Conservation (phyloP, 2,329 filamentous ascomycete species). For the Pestalotiopsis fici region DNA sequence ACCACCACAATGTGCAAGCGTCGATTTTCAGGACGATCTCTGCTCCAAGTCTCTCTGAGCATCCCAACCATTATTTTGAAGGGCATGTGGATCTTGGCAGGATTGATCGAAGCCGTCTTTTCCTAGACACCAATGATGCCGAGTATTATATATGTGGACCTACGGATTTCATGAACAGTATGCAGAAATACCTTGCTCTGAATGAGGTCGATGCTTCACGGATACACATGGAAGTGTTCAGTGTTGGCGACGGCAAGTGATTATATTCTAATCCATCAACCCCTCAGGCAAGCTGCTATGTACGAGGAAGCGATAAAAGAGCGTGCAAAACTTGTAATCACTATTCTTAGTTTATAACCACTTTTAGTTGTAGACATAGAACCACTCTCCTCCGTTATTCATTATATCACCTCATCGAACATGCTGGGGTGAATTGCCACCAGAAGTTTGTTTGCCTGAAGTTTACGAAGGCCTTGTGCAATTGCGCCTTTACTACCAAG, state of each 20-base stretch:
- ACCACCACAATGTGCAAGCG: constrained; percentile 47
- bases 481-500: too few species aligned
- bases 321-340: too few species aligned
- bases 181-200: constrained; percentile 51
- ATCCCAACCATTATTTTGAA: constrained; percentile 59
- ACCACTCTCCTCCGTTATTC: too few species aligned
- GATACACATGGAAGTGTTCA: constrained; percentile 69
- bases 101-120: constrained; percentile 55
- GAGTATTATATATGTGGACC: constrained; percentile 77
- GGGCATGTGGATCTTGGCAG: constrained; percentile 61
- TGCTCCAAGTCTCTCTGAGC: constrained; percentile 41
- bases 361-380: too few species aligned
- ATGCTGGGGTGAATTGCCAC: too few species aligned
- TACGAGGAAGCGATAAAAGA: not conserved
- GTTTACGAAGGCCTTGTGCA: too few species aligned
- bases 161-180: constrained; percentile 66
- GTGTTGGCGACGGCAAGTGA: constrained; percentile 47
- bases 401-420: too few species aligned
- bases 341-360: too few species aligned
- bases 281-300: not conserved
- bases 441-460: too few species aligned
- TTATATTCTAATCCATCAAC: not conserved
- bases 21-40: constrained; percentile 61
- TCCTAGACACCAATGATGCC: constrained; percentile 51
- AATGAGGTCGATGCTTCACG: constrained; percentile 59